Percentiles rank a stretch among this genome's conserved stretches.
Evolutionary conservation across 371 early-diverging fungal genomes (phyloP).

Genomic region (Syncephalastrum monosporum): DNA sequence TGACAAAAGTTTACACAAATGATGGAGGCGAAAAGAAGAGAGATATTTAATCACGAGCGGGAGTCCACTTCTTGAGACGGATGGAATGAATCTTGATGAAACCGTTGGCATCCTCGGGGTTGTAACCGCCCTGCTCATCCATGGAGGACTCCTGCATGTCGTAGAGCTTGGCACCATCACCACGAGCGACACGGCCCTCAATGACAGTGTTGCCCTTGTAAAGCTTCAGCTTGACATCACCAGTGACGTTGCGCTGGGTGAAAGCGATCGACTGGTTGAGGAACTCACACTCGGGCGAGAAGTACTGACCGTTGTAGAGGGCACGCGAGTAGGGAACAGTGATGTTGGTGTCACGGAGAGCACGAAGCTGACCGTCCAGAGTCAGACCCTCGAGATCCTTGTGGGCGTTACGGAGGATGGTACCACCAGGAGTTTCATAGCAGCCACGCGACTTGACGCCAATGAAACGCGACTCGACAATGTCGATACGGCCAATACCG

Average conservation of each 20-base stretch:
- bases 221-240: constrained; percentile 90
- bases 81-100: constrained; percentile 97
- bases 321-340: constrained; percentile 71
- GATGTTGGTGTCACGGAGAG: constrained; percentile 85
- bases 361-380: constrained; percentile 93
- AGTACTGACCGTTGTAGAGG: constrained; percentile 95
- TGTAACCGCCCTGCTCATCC: constrained; percentile 95
- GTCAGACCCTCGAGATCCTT: constrained; percentile 94
- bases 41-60: constrained; percentile 14
- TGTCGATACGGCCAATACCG: constrained; percentile 96
- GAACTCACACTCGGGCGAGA: constrained; percentile 93
- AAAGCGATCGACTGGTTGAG: constrained; percentile 76
- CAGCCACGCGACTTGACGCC: constrained; percentile 98
- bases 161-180: constrained; percentile 79
- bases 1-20: constrained; percentile 2
- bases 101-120: constrained; percentile 90
- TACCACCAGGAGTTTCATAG: constrained; percentile 98
- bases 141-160: constrained; percentile 93
- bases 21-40: not conserved
- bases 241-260: constrained; percentile 85
- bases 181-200: constrained; percentile 83
- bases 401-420: constrained; percentile 92
- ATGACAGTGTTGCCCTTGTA: constrained; percentile 93
- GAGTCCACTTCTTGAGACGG: constrained; percentile 90
- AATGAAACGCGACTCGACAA: constrained; percentile 97